Conservation (phyloP, 805 yeast species). For the Candida ascalaphidarum region DNA sequence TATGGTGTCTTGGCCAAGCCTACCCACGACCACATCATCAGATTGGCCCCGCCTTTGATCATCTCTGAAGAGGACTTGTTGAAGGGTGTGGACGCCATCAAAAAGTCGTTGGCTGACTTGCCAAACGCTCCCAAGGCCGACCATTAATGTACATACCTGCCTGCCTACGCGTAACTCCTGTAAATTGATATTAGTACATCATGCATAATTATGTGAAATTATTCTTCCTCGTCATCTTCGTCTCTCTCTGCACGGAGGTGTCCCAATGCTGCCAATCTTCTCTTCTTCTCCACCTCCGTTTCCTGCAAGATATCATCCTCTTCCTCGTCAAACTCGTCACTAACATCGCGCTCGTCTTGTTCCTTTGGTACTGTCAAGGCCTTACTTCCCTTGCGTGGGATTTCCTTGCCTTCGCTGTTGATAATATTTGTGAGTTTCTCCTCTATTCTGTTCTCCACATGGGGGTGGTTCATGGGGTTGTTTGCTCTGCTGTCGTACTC, state of each 20-base stretch:
- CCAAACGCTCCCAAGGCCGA: conserved; percentile 44
- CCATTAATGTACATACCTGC: too few species aligned
- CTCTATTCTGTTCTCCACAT: conserved; percentile 8
- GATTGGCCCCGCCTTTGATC: conserved; percentile 93
- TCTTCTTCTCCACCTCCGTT: conserved; percentile 56
- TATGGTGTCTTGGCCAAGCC: conserved; percentile 92
- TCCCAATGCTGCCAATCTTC: conserved; percentile 56
- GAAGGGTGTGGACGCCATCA: conserved; percentile 73
- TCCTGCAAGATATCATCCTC: conserved; percentile 29
- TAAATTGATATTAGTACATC: too few species aligned
- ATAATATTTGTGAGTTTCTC: conserved; percentile 9
- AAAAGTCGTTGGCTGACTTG: conserved; percentile 44
- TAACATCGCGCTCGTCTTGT: conserved; percentile 6
- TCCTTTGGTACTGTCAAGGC: conserved; percentile 1
- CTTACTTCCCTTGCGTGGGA: conserved; percentile 9
- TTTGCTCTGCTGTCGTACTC: conserved; percentile 5
- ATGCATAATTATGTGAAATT: conserved; percentile 1
- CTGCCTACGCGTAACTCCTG: too few species aligned
- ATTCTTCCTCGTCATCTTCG: conserved; percentile 43
- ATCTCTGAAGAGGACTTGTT: conserved; percentile 79
- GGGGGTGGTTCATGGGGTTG: conserved; percentile 7
- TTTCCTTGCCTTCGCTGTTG: conserved; percentile 1
- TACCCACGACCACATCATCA: conserved; percentile 90
- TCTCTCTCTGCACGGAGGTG: conserved; percentile 27
- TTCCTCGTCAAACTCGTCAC: conserved; percentile 10